These are phyloP conservation scores for Pueraria montana DNA, from an alignment of 306 rosid species.

Conservation along the genomic window DNA sequence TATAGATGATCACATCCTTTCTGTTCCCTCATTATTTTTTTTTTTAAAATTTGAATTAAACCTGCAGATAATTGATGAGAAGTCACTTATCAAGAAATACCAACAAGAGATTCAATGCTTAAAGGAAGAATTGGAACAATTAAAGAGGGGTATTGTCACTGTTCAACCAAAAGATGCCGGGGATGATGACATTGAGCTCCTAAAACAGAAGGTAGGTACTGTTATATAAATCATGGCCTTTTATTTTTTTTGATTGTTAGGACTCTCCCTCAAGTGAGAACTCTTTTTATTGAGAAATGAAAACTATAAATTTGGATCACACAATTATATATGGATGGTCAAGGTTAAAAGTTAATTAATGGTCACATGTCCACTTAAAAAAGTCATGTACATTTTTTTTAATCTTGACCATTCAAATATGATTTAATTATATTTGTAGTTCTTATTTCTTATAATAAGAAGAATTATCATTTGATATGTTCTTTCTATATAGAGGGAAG, in stretches of 20 bases:
- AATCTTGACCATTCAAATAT: too few species aligned
- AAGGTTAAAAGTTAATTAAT: background rate
- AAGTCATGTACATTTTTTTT: too few species aligned
- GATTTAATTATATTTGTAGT: too few species aligned
- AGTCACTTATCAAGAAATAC: conserved; percentile 97
- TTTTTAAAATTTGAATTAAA: background rate
- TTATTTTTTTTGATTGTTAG: conserved; percentile 25
- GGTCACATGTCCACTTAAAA: background rate
- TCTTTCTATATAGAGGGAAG: background rate
- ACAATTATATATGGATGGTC: background rate
- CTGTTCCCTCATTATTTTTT: background rate
- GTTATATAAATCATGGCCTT: conserved; percentile 39
- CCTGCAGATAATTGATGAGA: conserved; percentile 97
- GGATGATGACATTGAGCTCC: conserved; percentile 76
- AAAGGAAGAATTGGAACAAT: conserved; percentile 91
- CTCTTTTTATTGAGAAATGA: background rate
- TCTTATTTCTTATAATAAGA: too few species aligned
- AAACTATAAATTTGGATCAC: background rate
- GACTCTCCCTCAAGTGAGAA: background rate
- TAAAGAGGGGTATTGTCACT: conserved; percentile 83
- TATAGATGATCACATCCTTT: conserved; percentile 33
- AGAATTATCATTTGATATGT: too few species aligned
- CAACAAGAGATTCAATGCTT: conserved; percentile 90
- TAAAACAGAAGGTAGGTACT: conserved; percentile 92
- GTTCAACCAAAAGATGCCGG: conserved; percentile 79